Evolutionary conservation across 345 rosid genomes (phyloP).

Genomic region (Schrenkiella parvula): DNA sequence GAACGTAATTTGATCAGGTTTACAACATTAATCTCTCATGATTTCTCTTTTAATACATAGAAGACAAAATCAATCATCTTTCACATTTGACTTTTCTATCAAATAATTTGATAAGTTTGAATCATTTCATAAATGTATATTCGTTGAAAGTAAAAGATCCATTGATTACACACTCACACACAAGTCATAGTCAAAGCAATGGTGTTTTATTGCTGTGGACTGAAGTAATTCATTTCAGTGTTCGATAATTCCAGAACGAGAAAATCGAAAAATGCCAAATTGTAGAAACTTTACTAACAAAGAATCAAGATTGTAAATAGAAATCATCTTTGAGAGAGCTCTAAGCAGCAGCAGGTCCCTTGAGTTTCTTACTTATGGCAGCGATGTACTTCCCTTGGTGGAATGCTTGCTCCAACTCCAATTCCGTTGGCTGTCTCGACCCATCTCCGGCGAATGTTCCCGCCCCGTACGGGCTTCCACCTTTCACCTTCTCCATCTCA

Average conservation of each 20-base stretch:
- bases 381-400: slow-evolving; percentile 96
- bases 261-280: neutral
- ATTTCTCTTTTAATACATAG: neutral
- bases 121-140: neutral
- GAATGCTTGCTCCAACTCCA: slow-evolving; percentile 82
- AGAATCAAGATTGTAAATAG: slow-evolving; percentile 2
- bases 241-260: neutral
- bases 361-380: slow-evolving; percentile 74
- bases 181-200: neutral
- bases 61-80: neutral
- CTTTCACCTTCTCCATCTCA: slow-evolving; percentile 87
- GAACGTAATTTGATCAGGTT: neutral
- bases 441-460: slow-evolving; percentile 92
- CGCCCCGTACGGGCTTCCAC: slow-evolving; percentile 92
- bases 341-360: slow-evolving; percentile 45
- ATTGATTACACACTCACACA: neutral
- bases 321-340: slow-evolving; percentile 1
- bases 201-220: neutral
- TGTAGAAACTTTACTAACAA: neutral
- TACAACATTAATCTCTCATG: neutral
- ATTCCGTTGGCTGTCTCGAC: slow-evolving; percentile 69
- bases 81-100: neutral
- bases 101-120: neutral
- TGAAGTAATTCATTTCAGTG: slow-evolving; percentile 5
- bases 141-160: neutral